phyloP scores from a whole-genome alignment of 2,329 filamentous ascomycete genomes.

The Rutstroemia sp. region DNA sequence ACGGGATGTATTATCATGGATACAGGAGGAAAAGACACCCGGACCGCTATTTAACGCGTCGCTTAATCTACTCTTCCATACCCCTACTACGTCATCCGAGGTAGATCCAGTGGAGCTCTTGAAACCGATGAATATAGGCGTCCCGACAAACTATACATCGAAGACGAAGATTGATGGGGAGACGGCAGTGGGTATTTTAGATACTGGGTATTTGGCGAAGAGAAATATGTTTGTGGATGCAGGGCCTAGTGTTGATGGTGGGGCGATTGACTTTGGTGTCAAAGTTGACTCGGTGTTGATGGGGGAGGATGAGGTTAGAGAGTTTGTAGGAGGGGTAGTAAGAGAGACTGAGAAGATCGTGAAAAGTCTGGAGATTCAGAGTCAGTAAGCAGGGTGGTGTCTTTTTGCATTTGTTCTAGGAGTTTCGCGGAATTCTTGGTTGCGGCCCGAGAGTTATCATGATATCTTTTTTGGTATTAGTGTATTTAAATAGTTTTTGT shows the following conservation, averaged over 20 bases:
- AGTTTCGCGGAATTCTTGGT: too few relatives aligned
- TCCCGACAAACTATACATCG: not conserved
- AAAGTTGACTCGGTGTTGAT: not conserved
- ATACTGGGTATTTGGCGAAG: not conserved
- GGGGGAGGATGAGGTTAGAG: not conserved
- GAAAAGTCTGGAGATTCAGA: too few relatives aligned
- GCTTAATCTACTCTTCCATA: not conserved
- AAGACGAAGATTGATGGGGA: not conserved
- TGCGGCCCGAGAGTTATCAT: too few relatives aligned
- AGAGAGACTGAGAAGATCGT: not conserved
- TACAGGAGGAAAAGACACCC: not conserved
- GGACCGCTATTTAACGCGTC: not conserved
- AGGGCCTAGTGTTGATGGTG: not conserved
- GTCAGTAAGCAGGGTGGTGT: too few relatives aligned
- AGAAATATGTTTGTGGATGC: constrained; percentile 1
- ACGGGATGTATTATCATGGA: not conserved
- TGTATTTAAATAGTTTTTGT: too few relatives aligned
- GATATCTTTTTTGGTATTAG: too few relatives aligned
- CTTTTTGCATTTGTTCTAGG: too few relatives aligned
- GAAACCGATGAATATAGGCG: not conserved
- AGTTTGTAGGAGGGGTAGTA: not conserved
- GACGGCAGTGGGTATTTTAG: not conserved
- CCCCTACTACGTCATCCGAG: not conserved
- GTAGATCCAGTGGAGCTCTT: not conserved
- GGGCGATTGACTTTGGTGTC: not conserved